Conservation (phyloP, 129 eudicot genomes). For the Tagetes patula region DNA sequence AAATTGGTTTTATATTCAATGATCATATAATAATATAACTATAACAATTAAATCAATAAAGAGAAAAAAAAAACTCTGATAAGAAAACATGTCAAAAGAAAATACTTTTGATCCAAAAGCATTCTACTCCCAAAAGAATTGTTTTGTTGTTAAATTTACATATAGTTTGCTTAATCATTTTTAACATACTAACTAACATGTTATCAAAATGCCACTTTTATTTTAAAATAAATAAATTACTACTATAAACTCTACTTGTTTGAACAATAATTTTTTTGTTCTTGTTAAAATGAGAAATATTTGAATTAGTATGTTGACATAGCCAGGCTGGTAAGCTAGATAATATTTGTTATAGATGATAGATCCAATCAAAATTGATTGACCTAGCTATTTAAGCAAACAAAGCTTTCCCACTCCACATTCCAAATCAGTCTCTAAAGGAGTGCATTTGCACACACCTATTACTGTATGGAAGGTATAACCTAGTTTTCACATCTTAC, state of each 20-base stretch:
- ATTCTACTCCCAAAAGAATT: no score
- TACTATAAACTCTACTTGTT: background rate
- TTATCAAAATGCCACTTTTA: no score
- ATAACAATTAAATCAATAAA: no score
- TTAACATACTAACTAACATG: background rate
- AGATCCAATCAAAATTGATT: slow-evolving; percentile 35
- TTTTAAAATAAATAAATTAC: no score
- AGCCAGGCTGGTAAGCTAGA: slow-evolving; percentile 16
- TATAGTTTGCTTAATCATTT: no score
- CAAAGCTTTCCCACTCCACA: slow-evolving; percentile 37
- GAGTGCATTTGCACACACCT: slow-evolving; percentile 23
- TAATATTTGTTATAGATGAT: background rate
- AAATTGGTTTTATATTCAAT: no score
- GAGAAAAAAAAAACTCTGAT: no score
- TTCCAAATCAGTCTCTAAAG: slow-evolving; percentile 41
- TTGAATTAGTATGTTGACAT: background rate
- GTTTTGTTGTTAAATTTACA: no score
- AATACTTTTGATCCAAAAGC: no score
- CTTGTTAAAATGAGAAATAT: background rate
- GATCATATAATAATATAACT: no score
- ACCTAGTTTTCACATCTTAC: slow-evolving; percentile 35
- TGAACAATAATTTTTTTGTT: background rate
- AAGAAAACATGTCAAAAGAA: background rate
- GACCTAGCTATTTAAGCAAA: slow-evolving; percentile 32
- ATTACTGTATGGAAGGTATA: slow-evolving; percentile 21